Evolutionary conservation across 257 asterid species (phyloP), one percentile per base, ranked within the genome.

Genomic region (Solanum acaule): DNA sequence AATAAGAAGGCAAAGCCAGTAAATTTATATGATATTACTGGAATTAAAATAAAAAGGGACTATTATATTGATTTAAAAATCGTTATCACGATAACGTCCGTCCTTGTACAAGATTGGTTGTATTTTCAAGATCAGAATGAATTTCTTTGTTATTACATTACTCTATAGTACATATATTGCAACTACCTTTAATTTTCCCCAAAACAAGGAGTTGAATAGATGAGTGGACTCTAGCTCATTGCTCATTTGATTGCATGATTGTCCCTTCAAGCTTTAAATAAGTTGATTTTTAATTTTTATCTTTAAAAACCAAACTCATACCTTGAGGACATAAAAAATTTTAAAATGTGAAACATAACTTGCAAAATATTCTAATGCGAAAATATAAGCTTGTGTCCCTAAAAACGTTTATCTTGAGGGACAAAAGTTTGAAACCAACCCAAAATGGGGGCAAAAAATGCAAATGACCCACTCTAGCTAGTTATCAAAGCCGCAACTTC

Each of bases 401-500:
- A 20, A 59, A 59, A 59, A 59, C 10, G 10, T 8, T 22, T 59
- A 23, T 59, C 13, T 59, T 22, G 12, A 8, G 13, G 12, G 6
- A 59, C 27, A 59, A 59, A 59, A 52, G 23, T 52, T 49, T 52
- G 23, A 52, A 52, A 52, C 8, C 23, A 52, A 59, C 68, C 27
- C 12, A 59, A 59, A 59, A 59, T 59, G n/a, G 67, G 9, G 67
- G n/a, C 12, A 20, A 59, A 15, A 59, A 23, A 12, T 8, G 10
- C 2, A 59, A 22, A 59, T 22, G 68, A 59, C 27, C 68, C 68
- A 1, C 68, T 59, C 72, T 65, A 68, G 76, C 38, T 70, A 29
- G 23, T 16, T 44, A 16, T 79, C 25, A 79, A 79, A 44, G 67
- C 85, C 71, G 76, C 89, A 89, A 88, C 88, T 91, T 88, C 88